phyloP scores from a whole-genome alignment of 2,329 filamentous ascomycete genomes.

The Dothiorella sarmentorum region DNA sequence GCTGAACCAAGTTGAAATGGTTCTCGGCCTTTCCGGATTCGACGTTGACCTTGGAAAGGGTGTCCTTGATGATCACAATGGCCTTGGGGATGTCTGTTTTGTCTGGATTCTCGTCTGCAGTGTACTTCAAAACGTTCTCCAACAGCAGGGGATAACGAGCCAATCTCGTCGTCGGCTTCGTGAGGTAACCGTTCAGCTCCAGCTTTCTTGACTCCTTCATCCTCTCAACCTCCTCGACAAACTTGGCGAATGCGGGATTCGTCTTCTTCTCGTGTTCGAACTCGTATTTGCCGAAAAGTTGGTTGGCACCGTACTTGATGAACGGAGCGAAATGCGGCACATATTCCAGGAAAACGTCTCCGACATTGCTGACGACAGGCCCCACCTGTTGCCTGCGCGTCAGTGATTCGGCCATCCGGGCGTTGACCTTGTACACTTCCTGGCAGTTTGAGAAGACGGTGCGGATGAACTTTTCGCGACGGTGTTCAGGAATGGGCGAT shows the following conservation, averaged over 20 bases:
- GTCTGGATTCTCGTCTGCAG: conserved; percentile 82
- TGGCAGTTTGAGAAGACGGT: conserved; percentile 96
- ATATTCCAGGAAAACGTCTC: conserved; percentile 90
- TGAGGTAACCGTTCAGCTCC: conserved; percentile 94
- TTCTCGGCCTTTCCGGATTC: conserved; percentile 98
- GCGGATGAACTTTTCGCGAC: conserved; percentile 84
- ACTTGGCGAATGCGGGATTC: conserved; percentile 81
- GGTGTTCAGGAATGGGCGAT: conserved; percentile 84
- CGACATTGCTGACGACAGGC: conserved; percentile 82
- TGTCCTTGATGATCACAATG: conserved; percentile 78
- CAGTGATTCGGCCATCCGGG: conserved; percentile 78
- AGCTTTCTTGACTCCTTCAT: conserved; percentile 95
- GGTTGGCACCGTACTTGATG: conserved; percentile 92
- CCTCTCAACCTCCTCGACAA: conserved; percentile 94
- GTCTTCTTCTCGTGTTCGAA: conserved; percentile 92
- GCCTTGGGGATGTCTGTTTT: conserved; percentile 90
- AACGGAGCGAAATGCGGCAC: conserved; percentile 93
- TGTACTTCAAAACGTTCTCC: conserved; percentile 89
- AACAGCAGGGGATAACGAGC: conserved; percentile 90
- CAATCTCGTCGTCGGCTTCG: conserved; percentile 92
- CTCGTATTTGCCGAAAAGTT: conserved; percentile 94
- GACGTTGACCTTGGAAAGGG: conserved; percentile 82
- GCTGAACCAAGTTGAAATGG: conserved; percentile 87
- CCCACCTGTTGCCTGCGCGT: conserved; percentile 87
- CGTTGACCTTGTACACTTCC: conserved; percentile 91